A percentile compares a stretch with the other conserved stretches of the same genome.
Evolutionary conservation across 2,329 filamentous ascomycete species (phyloP).

Genomic region (Diplocarpon rosae): DNA sequence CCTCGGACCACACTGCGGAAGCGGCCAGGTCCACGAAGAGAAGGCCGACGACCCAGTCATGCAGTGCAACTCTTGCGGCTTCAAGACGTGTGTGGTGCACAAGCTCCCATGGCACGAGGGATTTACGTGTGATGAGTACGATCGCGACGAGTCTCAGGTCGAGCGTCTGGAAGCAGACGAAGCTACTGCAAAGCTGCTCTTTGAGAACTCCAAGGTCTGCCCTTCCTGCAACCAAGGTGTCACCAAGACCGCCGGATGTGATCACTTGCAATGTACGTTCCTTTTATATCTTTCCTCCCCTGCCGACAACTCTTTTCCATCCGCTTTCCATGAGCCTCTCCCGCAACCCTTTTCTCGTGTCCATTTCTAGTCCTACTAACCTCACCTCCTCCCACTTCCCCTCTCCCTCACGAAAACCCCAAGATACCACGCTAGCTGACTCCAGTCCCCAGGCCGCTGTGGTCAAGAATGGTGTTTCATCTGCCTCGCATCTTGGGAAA

Average conservation of each 20-base stretch:
- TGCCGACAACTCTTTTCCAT: no score
- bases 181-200: slow-evolving; percentile 19
- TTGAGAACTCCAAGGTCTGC: slow-evolving; percentile 13
- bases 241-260: slow-evolving; percentile 14
- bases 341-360: no score
- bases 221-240: slow-evolving; percentile 17
- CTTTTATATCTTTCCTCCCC: no score
- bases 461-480: slow-evolving; percentile 19
- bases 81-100: slow-evolving; percentile 15
- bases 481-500: slow-evolving; percentile 16
- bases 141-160: slow-evolving; percentile 14
- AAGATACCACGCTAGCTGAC: no score
- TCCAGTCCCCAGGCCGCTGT: no score
- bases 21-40: slow-evolving; percentile 12
- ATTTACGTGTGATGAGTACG: slow-evolving; percentile 18
- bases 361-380: no score
- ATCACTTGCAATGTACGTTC: slow-evolving; percentile 21
- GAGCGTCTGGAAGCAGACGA: slow-evolving; percentile 20
- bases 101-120: slow-evolving; percentile 20
- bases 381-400: no score
- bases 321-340: no score
- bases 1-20: slow-evolving; percentile 13
- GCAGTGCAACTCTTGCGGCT: slow-evolving; percentile 15
- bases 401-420: no score
- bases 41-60: slow-evolving; percentile 10